phyloP scores from a whole-genome alignment of 345 rosid species.

The Arabidopsis suecica region DNA sequence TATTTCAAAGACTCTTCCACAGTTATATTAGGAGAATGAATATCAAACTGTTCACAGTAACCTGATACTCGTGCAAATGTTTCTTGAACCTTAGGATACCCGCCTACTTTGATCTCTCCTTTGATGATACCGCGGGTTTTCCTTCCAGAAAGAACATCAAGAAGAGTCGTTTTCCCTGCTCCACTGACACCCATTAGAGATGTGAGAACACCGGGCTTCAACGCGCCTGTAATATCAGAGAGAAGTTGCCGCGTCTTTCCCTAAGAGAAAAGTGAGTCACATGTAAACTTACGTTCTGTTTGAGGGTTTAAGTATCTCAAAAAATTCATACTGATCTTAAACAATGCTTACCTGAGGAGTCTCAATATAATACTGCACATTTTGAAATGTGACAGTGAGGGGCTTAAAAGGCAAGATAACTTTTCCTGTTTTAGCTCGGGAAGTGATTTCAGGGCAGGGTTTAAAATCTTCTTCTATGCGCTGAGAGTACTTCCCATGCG shows the following conservation, averaged over 20 bases:
- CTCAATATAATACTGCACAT: conserved; percentile 69
- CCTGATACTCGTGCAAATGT: conserved; percentile 69
- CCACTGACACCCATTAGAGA: conserved; percentile 79
- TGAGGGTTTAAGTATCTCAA: neutral
- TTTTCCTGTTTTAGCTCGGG: conserved; percentile 48
- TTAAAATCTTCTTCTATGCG: conserved; percentile 8
- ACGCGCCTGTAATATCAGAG: conserved; percentile 54
- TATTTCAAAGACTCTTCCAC: conserved; percentile 62
- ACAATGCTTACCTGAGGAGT: conserved; percentile 58
- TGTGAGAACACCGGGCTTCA: conserved; percentile 70
- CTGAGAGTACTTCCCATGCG: conserved; percentile 25
- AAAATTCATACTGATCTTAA: neutral
- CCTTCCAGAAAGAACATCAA: conserved; percentile 75
- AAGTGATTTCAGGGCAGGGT: conserved; percentile 1
- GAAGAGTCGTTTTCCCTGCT: conserved; percentile 72
- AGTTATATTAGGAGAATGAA: conserved; percentile 69
- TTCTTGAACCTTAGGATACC: conserved; percentile 62
- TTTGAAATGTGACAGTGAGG: conserved; percentile 60
- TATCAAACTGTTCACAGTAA: conserved; percentile 72
- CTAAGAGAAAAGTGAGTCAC: conserved; percentile 43
- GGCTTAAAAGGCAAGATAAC: conserved; percentile 77
- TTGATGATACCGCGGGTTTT: conserved; percentile 58
- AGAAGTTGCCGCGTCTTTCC: conserved; percentile 64
- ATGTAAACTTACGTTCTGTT: conserved; percentile 12
- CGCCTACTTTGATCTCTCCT: conserved; percentile 67